Evolutionary conservation across 139 green algal genomes (phyloP).

Genomic region (Pseudopediastrum boryanum): DNA sequence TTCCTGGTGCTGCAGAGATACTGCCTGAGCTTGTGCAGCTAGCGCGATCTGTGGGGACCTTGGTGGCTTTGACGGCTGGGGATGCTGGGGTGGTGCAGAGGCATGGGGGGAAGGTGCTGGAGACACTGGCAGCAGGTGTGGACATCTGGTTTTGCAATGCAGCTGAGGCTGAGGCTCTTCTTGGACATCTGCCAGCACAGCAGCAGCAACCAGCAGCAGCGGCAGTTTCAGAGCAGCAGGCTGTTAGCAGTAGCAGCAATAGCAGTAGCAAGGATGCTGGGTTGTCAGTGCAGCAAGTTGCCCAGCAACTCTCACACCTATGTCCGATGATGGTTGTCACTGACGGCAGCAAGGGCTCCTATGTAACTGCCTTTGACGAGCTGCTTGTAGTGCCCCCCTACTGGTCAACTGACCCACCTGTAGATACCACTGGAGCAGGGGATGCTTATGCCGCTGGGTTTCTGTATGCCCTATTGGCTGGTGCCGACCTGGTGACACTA

Average conservation of each 20-base stretch:
- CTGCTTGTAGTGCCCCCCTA: slow-evolving; percentile 66
- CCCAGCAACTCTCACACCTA: slow-evolving; percentile 54
- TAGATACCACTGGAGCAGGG: slow-evolving; percentile 91
- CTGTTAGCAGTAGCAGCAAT: slow-evolving; percentile 10
- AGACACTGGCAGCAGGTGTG: slow-evolving; percentile 47
- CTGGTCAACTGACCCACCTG: slow-evolving; percentile 67
- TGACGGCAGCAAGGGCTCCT: slow-evolving; percentile 71
- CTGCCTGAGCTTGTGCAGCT: slow-evolving; percentile 56
- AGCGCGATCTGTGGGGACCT: slow-evolving; percentile 54
- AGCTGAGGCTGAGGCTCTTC: slow-evolving; percentile 48
- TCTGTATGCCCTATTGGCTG: slow-evolving; percentile 64
- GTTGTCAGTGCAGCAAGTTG: slow-evolving; percentile 45
- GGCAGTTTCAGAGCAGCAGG: not conserved
- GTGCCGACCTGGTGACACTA: slow-evolving; percentile 62
- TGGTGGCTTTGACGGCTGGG: slow-evolving; percentile 85
- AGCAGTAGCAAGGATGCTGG: not conserved
- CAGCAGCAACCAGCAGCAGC: not conserved
- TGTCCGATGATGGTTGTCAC: slow-evolving; percentile 83
- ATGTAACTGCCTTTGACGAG: slow-evolving; percentile 20
- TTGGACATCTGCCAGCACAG: not conserved
- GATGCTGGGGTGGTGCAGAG: slow-evolving; percentile 84
- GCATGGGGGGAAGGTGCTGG: slow-evolving; percentile 47
- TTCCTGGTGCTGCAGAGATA: slow-evolving; percentile 42
- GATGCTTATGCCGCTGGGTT: slow-evolving; percentile 84
- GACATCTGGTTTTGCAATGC: slow-evolving; percentile 84